phyloP scores from a whole-genome alignment of 1,284 basidiomycete genomes.

The Pisolithus thermaeus region DNA sequence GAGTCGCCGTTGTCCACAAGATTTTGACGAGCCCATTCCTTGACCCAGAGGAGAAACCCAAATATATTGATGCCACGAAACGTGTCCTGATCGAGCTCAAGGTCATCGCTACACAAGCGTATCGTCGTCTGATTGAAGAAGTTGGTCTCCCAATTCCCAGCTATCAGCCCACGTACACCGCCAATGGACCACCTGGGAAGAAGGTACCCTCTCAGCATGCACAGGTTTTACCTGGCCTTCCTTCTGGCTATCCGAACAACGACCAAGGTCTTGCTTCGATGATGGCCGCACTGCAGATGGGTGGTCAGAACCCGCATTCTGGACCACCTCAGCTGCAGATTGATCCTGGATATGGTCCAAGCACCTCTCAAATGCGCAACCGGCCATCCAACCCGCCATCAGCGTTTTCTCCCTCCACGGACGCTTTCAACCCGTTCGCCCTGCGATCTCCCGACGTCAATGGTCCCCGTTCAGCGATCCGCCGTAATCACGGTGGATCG shows the following conservation, averaged over 20 bases:
- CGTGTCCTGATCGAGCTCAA: constrained; percentile 84
- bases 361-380: constrained; percentile 31
- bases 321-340: constrained; percentile 70
- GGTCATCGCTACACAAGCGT: constrained; percentile 88
- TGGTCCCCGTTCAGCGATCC: constrained; percentile 43
- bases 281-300: constrained; percentile 86
- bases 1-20: constrained; percentile 90
- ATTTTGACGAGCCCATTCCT: constrained; percentile 84
- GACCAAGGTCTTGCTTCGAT: constrained; percentile 80
- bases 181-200: constrained; percentile 61
- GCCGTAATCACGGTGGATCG: constrained; percentile 43
- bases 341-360: constrained; percentile 52
- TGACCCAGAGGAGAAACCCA: constrained; percentile 61
- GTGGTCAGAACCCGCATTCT: constrained; percentile 74
- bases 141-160: constrained; percentile 87
- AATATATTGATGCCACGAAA: constrained; percentile 81
- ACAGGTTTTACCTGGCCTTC: constrained; percentile 65
- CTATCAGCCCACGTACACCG: constrained; percentile 71
- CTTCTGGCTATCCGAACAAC: constrained; percentile 71
- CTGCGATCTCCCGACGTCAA: constrained; percentile 56
- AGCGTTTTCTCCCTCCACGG: constrained; percentile 58
- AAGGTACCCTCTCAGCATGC: constrained; percentile 54
- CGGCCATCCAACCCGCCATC: constrained; percentile 46
- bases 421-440: constrained; percentile 73
- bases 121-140: constrained; percentile 88